phyloP scores from a whole-genome alignment of 441 rosid genomes.

The Jatropha podagrica region DNA sequence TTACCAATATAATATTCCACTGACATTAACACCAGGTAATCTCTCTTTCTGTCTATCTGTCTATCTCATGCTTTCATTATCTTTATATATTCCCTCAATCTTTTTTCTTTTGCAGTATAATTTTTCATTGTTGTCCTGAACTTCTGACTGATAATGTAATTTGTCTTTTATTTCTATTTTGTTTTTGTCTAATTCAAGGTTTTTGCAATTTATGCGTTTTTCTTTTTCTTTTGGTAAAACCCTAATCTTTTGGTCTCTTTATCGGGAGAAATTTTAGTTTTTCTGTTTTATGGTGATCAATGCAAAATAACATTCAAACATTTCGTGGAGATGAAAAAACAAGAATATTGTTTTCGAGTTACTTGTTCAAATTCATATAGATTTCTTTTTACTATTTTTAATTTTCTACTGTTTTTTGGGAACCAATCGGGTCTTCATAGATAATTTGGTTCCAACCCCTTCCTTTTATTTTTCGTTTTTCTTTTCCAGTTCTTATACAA shows the following conservation, averaged over 20 bases:
- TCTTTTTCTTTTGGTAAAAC: slow-evolving; percentile 4
- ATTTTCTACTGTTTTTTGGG: neutral
- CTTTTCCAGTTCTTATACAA: neutral
- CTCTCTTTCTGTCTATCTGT: neutral
- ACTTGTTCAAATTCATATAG: neutral
- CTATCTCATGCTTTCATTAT: neutral
- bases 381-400: neutral
- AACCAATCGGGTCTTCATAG: neutral
- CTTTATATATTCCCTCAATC: too few species aligned
- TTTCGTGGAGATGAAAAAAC: neutral
- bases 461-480: neutral
- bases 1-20: slow-evolving; percentile 6
- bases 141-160: slow-evolving; percentile 3
- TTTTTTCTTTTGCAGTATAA: neutral
- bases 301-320: neutral
- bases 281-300: neutral
- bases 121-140: neutral
- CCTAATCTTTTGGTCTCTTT: slow-evolving; percentile 23
- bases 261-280: neutral
- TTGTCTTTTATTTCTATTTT: neutral
- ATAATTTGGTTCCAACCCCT: neutral
- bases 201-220: neutral
- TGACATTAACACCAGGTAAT: slow-evolving; percentile 41
- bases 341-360: neutral
- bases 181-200: neutral